Conservation (phyloP, 306 rosid species). For the Comarum palustre region DNA sequence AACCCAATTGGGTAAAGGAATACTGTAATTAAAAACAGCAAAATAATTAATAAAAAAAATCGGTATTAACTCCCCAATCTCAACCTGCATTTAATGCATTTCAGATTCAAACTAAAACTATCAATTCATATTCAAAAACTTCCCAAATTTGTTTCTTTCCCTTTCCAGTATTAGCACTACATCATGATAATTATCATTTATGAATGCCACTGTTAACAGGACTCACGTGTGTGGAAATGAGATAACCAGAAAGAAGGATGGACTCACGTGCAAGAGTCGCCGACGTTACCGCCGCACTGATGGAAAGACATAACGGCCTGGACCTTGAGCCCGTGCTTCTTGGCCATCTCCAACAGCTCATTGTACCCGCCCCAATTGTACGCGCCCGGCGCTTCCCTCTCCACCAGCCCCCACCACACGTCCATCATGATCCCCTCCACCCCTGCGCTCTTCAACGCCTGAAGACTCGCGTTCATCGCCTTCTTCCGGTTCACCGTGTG, state of each 20-base stretch:
- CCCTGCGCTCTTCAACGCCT: slow-evolving; percentile 87
- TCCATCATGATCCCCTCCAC: slow-evolving; percentile 96
- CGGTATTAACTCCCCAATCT: background rate
- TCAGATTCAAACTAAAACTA: background rate
- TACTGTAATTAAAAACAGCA: slow-evolving; percentile 43
- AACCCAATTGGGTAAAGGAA: slow-evolving; percentile 93
- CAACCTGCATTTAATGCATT: background rate
- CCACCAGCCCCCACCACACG: slow-evolving; percentile 99
- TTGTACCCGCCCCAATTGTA: slow-evolving; percentile 90
- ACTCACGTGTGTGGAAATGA: no score
- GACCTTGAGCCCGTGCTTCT: slow-evolving; percentile 81
- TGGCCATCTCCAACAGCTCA: slow-evolving; percentile 86
- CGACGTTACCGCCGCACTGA: slow-evolving; percentile 98
- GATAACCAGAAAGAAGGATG: background rate
- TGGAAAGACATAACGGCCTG: slow-evolving; percentile 99
- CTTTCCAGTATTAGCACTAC: background rate
- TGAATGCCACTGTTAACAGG: background rate
- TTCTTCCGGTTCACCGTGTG: slow-evolving; percentile 67
- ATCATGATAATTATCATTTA: background rate
- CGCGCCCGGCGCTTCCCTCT: slow-evolving; percentile 60
- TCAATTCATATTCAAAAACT: background rate
- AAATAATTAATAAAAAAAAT: background rate
- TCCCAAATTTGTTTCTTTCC: background rate
- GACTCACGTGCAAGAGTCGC: slow-evolving; percentile 82
- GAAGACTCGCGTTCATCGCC: slow-evolving; percentile 83